These are phyloP conservation scores for Escovopsis sp. DNA, from an alignment of 2,329 filamentous ascomycete genomes.

Conservation along the genomic window DNA sequence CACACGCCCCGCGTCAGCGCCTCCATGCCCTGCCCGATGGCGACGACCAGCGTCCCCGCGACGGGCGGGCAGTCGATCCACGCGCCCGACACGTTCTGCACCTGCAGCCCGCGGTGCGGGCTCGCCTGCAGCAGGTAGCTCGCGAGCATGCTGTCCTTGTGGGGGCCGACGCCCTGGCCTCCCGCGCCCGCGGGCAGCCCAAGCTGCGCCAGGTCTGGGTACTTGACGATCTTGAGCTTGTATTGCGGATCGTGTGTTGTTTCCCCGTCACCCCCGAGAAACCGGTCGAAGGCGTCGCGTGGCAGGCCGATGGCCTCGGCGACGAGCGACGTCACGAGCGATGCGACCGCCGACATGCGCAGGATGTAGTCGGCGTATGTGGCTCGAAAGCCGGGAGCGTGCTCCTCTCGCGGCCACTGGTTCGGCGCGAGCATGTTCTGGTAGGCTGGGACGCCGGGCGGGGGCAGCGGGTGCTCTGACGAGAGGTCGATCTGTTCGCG, in stretches of 20 bases:
- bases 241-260: constrained; percentile 58
- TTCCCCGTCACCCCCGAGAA: too few relatives aligned
- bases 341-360: constrained; percentile 57
- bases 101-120: constrained; percentile 61
- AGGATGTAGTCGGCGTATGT: constrained; percentile 62
- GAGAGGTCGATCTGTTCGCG: constrained; percentile 79
- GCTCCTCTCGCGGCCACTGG: constrained; percentile 57
- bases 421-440: constrained; percentile 62
- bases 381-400: constrained; percentile 51
- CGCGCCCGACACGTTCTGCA: constrained; percentile 59
- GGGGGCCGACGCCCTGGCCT: constrained; percentile 55
- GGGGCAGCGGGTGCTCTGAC: constrained; percentile 56
- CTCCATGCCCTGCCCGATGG: constrained; percentile 76
- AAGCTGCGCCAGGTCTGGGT: constrained; percentile 55
- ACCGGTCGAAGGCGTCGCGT: constrained; percentile 53
- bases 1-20: constrained; percentile 74
- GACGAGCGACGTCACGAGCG: constrained; percentile 63
- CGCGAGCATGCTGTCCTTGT: constrained; percentile 75
- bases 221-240: constrained; percentile 82
- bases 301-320: constrained; percentile 70
- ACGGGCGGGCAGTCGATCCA: constrained; percentile 77
- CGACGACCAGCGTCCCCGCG: constrained; percentile 65
- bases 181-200: constrained; percentile 26
- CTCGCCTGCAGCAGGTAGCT: constrained; percentile 71
- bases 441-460: constrained; percentile 48